A percentile compares a stretch with the other conserved stretches of the same genome.
Conservation (phyloP, 768 basidiomycete genomes). For the Rubroboletus pulcherrimus region DNA sequence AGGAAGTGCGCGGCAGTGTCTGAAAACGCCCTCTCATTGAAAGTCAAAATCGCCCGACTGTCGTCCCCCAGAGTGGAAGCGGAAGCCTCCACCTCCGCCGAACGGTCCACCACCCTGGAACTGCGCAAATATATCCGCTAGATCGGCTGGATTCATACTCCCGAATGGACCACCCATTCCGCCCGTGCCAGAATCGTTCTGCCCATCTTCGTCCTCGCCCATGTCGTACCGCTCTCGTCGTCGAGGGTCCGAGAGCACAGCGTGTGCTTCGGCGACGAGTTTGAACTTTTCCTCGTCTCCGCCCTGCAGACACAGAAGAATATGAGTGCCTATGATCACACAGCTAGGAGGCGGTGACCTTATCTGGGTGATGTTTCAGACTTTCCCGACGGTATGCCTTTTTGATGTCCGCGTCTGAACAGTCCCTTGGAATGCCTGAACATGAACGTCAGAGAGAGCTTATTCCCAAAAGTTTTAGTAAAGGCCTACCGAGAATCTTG, state of each 20-base stretch:
- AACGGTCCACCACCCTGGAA: constrained; percentile 45
- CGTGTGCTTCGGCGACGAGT: constrained; percentile 76
- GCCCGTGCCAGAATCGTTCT: constrained; percentile 39
- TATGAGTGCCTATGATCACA: constrained; percentile 3
- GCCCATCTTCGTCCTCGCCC: constrained; percentile 79
- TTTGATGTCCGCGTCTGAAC: constrained; percentile 72
- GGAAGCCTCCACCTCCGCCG: constrained; percentile 32
- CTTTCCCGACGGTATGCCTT: constrained; percentile 89
- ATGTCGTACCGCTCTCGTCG: constrained; percentile 73
- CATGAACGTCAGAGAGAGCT: background rate
- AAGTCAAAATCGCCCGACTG: constrained; percentile 16
- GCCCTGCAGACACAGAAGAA: constrained; percentile 45
- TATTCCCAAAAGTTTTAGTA: background rate
- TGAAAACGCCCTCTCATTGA: constrained; percentile 5
- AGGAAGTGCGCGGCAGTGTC: background rate
- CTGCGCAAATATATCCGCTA: constrained; percentile 62
- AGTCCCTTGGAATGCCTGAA: constrained; percentile 47
- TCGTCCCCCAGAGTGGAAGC: constrained; percentile 19
- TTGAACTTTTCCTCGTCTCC: constrained; percentile 98
- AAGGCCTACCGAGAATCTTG: constrained; percentile 56
- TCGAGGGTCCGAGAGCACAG: constrained; percentile 74
- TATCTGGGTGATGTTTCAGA: constrained; percentile 82
- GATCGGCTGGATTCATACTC: constrained; percentile 44
- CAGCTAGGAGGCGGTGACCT: constrained; percentile 40
- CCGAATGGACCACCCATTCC: constrained; percentile 43